Evolutionary conservation across 176 grass and related monocot species (phyloP), one percentile per base, ranked within the genome.

Genomic region (Ampelocalamus luodianensis): DNA sequence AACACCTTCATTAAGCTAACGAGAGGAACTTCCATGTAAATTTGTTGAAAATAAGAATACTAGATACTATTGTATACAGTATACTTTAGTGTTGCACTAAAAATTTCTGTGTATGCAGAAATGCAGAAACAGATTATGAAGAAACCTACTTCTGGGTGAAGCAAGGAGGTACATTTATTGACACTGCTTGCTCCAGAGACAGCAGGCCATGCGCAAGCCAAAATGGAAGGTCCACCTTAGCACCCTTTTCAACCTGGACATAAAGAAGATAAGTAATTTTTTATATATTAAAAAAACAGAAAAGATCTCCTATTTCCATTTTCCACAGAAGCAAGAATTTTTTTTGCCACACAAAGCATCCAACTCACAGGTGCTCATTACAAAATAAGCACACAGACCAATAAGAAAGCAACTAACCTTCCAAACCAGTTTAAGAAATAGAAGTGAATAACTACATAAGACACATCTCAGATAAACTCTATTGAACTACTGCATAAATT

Each of bases 141-240:
- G 24, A 43, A 79, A 74, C 87, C 34, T 90, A 98, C 96, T 85
- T 92, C 63, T 98, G 96, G 67, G 80, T 83, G 88, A 95, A 98
- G 83, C 89, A 93, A 58, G 87, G 51, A 80, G 93, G 93, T 60
- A 80, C 68, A 17, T 81, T 91, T 66, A 98, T 92, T 3, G 96
- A 92, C 16, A 95, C 85, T 0, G 85, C 96, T 82, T 93, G 93
- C 48, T 92, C 91, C 61, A 90, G 39, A 43, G 82, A 92, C 44
- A 98, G 53, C 68, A 95, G 66, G 53, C 94, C 89, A 62, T 95
- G 91, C 5, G 89, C 89, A 77, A 98, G 89, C 93, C 96, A 98
- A 76, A 93, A 93, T 34, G 96, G 91, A 72, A 98, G 89, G 70
- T 95, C 93, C 45, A 98, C 66, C 76, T 98, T 98, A 13, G 91